Evolutionary conservation across 768 basidiomycete genomes (phyloP), one percentile per base, ranked within the genome.

Genomic region (Trametes sanguinea): DNA sequence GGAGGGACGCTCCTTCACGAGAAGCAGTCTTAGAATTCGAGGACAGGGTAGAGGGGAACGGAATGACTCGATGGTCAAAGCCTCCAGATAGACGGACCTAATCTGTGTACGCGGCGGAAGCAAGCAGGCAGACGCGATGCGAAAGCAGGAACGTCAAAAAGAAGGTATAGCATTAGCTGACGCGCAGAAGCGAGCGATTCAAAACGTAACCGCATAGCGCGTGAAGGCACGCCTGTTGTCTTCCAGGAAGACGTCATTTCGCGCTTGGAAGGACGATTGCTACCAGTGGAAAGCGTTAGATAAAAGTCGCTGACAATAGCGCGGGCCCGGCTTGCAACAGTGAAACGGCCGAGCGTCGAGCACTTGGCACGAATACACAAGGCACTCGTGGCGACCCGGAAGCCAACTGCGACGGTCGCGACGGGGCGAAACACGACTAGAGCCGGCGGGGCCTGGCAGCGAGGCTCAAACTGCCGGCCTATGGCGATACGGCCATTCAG

Each of bases 91-190:
- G 1, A 7, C 42, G 42, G 42, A 22, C 11, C 30, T 14, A 13
- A 30, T 7, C 35, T 43, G n/a, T 30, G 30, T 27, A 52, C 48
- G 57, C 57, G 50, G 33, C 10, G 22, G 40, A 42, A 32, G 42
- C 40, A 39, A 11, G 37, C 32, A 13, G 50, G 35, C 35, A 37
- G 39, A 44, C 30, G 50, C 57, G 42, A 44, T 39, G 39, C 35
- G 17, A 17, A 48, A 16, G 17, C 35, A 43, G 42, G 53, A 54
- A 54, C 40, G 42, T 29, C 42, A 37, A 16, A 59, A 59, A 59
- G 50, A 51, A 51, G 50, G 48, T 58, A 58, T 59, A 59, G 57
- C 57, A 30, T 51, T 52, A 44, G 48, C 57, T 43, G 42, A 42
- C 55, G 55, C 55, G 46, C 45, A 47, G 54, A 45, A 45, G 43